phyloP scores from a whole-genome alignment of 2,329 filamentous ascomycete species.

The Teratosphaeriaceae sp. region DNA sequence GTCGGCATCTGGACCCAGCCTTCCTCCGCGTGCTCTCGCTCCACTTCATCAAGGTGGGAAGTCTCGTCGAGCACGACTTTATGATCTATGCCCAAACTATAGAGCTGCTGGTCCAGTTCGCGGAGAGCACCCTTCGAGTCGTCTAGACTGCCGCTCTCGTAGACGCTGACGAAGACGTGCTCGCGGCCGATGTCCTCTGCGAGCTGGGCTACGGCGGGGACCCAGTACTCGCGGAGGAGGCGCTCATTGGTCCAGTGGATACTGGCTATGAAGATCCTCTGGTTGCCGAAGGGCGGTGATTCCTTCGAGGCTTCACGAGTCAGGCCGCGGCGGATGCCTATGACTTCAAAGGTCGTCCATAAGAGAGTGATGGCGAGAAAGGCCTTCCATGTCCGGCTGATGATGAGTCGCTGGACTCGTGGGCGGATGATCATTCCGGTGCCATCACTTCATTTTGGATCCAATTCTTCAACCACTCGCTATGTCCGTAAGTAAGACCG shows the following conservation, averaged over 20 bases:
- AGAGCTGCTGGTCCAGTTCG: slow-evolving; percentile 51
- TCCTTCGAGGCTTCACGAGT: background rate
- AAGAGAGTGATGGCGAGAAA: background rate
- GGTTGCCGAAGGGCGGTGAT: slow-evolving; percentile 13
- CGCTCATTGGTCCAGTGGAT: slow-evolving; percentile 62
- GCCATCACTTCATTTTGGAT: too few relatives aligned
- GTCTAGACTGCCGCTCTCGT: slow-evolving; percentile 65
- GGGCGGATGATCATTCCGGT: slow-evolving; percentile 2
- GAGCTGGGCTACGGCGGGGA: slow-evolving; percentile 51
- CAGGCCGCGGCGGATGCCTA: background rate
- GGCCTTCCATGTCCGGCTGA: background rate
- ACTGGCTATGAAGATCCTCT: slow-evolving; percentile 58
- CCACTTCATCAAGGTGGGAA: slow-evolving; percentile 53
- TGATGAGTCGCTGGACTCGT: background rate
- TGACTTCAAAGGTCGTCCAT: background rate
- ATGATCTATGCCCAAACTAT: slow-evolving; percentile 45
- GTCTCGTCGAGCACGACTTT: slow-evolving; percentile 52
- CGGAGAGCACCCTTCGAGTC: slow-evolving; percentile 56
- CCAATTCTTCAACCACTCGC: too few relatives aligned
- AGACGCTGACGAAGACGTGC: slow-evolving; percentile 62
- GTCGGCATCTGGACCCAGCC: slow-evolving; percentile 60
- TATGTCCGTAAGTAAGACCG: too few relatives aligned
- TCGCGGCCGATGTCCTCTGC: slow-evolving; percentile 51
- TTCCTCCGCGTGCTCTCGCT: slow-evolving; percentile 38
- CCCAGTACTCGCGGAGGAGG: slow-evolving; percentile 58